phyloP scores from a whole-genome alignment of 2,329 filamentous ascomycete genomes.

The Gnomoniopsis smithogilvyi region DNA sequence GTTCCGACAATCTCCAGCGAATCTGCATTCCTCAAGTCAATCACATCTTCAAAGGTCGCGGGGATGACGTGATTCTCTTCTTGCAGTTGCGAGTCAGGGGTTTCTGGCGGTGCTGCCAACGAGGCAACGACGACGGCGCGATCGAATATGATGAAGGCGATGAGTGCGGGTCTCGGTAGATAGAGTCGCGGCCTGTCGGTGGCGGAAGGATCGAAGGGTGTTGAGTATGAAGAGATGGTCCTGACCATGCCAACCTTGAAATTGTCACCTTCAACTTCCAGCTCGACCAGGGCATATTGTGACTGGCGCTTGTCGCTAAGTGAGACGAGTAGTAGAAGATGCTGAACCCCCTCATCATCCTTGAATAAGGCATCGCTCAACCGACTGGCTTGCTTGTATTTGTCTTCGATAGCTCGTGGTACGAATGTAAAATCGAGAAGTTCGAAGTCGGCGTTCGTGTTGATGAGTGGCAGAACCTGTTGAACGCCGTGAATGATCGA shows the following conservation, averaged over 20 bases:
- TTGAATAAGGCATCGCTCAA: conserved; percentile 47
- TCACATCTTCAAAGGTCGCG: conserved; percentile 77
- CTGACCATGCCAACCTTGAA: conserved; percentile 63
- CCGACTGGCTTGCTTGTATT: conserved; percentile 47
- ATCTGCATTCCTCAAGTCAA: conserved; percentile 70
- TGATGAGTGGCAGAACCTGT: conserved; percentile 46
- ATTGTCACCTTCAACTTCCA: conserved; percentile 54
- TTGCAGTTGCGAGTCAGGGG: conserved; percentile 73
- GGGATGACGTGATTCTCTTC: conserved; percentile 61
- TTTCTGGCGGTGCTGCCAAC: conserved; percentile 62
- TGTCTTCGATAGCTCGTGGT: conserved; percentile 47
- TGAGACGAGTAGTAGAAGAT: conserved; percentile 60
- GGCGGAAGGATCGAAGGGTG: conserved; percentile 42
- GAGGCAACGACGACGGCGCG: conserved; percentile 76
- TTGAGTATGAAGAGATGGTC: conserved; percentile 63
- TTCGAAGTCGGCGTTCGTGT: conserved; percentile 60
- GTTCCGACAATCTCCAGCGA: conserved; percentile 62
- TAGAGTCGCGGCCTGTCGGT: conserved; percentile 62
- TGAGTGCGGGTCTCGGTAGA: conserved; percentile 73
- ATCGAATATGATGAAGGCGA: conserved; percentile 79
- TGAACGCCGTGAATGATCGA: conserved; percentile 61
- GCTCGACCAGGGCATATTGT: conserved; percentile 74
- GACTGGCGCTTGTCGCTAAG: conserved; percentile 49
- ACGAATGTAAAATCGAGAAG: conserved; percentile 78
- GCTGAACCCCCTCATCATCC: conserved; percentile 51